A percentile compares a stretch with the other conserved stretches of the same genome.
phyloP scores from a whole-genome alignment of 805 yeast species.

The Hanseniaspora singularis region DNA sequence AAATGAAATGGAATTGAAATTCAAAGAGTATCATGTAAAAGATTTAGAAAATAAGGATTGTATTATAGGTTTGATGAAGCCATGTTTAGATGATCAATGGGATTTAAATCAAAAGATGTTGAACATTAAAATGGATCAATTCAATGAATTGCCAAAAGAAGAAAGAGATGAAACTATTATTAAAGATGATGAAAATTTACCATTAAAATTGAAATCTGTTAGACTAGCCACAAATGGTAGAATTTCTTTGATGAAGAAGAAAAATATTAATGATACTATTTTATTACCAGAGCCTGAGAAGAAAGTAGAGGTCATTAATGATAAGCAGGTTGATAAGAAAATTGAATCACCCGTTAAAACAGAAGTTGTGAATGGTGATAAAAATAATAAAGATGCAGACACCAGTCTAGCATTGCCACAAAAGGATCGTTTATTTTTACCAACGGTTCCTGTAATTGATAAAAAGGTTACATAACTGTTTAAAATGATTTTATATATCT shows the following conservation, averaged over 20 bases:
- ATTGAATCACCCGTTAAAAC: neutral
- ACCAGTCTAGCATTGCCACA: too few species aligned
- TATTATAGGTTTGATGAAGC: slow-evolving; percentile 42
- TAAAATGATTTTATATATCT: too few species aligned
- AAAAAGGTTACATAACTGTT: too few species aligned
- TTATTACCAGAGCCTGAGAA: slow-evolving; percentile 33
- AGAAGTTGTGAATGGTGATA: too few species aligned
- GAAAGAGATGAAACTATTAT: slow-evolving; percentile 36
- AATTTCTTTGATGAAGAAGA: slow-evolving; percentile 58
- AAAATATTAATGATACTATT: slow-evolving; percentile 41
- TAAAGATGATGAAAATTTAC: slow-evolving; percentile 75
- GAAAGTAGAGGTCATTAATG: neutral
- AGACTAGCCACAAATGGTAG: slow-evolving; percentile 87
- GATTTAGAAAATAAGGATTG: slow-evolving; percentile 37
- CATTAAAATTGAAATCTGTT: slow-evolving; percentile 61
- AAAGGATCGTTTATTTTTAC: neutral
- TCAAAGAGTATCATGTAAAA: slow-evolving; percentile 38
- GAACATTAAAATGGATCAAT: slow-evolving; percentile 22
- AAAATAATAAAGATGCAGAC: too few species aligned
- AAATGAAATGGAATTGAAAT: slow-evolving; percentile 52
- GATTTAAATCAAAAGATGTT: slow-evolving; percentile 33
- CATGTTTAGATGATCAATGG: slow-evolving; percentile 38
- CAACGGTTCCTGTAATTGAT: neutral
- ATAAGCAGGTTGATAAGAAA: neutral
- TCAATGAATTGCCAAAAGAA: slow-evolving; percentile 27